Percentiles rank a stretch among this genome's conserved stretches.
Conservation (phyloP, 2,329 filamentous ascomycete species). For the Lachnellula subtilissima region DNA sequence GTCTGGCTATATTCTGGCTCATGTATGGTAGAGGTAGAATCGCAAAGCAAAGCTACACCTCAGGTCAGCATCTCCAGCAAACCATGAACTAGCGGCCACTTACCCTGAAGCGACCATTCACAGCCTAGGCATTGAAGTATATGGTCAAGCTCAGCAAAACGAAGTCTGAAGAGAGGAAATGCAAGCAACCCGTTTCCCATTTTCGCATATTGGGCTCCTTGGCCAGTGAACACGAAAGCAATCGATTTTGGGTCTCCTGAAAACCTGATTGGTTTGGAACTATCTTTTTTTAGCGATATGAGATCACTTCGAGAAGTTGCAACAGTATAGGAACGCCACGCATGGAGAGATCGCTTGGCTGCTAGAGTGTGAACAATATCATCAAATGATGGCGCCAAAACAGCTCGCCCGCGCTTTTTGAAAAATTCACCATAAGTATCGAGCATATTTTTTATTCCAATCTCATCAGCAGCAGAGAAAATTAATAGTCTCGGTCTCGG, state of each 20-base stretch:
- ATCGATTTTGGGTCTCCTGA: slow-evolving; percentile 1
- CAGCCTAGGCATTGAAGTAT: neutral
- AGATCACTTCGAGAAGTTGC: neutral
- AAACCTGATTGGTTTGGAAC: neutral
- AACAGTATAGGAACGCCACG: no score
- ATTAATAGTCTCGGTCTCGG: neutral
- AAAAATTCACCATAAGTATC: neutral
- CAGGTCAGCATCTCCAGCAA: neutral
- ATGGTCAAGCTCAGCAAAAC: slow-evolving; percentile 1
- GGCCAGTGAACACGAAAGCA: slow-evolving; percentile 26
- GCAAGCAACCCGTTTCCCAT: slow-evolving; percentile 24
- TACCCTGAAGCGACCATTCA: neutral
- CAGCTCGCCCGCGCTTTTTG: neutral
- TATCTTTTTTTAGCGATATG: neutral
- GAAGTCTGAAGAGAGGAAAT: slow-evolving; percentile 5
- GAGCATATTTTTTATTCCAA: neutral
- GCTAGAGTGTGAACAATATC: slow-evolving; percentile 2
- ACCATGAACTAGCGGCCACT: no score
- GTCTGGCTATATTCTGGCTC: slow-evolving; percentile 9
- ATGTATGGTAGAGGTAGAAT: neutral
- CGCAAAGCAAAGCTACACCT: neutral
- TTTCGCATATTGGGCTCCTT: slow-evolving; percentile 28
- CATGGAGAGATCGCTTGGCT: neutral
- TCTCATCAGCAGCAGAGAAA: slow-evolving; percentile 2
- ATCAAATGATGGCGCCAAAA: neutral